Conservation (phyloP, 305 asterid species). For the Caryopteris hybrid region DNA sequence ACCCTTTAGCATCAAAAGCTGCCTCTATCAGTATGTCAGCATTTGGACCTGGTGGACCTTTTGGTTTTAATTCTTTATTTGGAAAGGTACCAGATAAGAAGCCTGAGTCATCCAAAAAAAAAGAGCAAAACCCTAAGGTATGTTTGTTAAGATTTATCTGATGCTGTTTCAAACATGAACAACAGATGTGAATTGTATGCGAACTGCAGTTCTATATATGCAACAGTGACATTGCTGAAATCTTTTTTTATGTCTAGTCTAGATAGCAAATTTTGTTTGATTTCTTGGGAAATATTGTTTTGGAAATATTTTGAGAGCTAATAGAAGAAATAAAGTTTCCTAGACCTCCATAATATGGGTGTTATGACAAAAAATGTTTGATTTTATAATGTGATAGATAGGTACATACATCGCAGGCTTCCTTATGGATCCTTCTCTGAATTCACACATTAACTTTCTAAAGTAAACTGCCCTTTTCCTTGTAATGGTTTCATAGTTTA, state of each 20-base stretch:
- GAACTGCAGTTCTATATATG: not conserved
- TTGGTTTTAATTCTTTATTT: slow-evolving; percentile 61
- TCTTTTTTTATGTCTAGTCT: not conserved
- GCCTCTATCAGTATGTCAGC: slow-evolving; percentile 77
- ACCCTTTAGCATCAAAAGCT: slow-evolving; percentile 66
- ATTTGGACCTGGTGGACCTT: slow-evolving; percentile 81
- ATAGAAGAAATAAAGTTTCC: not conserved
- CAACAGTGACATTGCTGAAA: not conserved
- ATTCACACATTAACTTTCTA: not conserved
- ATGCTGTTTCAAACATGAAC: slow-evolving; percentile 1
- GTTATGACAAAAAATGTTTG: not conserved
- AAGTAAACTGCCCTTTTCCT: not conserved
- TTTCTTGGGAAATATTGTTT: not conserved
- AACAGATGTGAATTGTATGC: slow-evolving; percentile 2
- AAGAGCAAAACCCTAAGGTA: slow-evolving; percentile 49
- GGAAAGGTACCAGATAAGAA: slow-evolving; percentile 50
- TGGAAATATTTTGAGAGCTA: not conserved
- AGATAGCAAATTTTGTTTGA: not conserved
- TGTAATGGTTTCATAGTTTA: not conserved
- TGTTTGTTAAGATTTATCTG: not conserved
- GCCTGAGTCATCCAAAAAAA: slow-evolving; percentile 43
- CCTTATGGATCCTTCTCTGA: not conserved
- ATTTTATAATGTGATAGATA: not conserved
- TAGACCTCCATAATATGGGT: not conserved
- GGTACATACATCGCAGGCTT: not conserved